Evolutionary conservation across 306 rosid genomes (phyloP).

Genomic region (Pachyrhizus erosus): DNA sequence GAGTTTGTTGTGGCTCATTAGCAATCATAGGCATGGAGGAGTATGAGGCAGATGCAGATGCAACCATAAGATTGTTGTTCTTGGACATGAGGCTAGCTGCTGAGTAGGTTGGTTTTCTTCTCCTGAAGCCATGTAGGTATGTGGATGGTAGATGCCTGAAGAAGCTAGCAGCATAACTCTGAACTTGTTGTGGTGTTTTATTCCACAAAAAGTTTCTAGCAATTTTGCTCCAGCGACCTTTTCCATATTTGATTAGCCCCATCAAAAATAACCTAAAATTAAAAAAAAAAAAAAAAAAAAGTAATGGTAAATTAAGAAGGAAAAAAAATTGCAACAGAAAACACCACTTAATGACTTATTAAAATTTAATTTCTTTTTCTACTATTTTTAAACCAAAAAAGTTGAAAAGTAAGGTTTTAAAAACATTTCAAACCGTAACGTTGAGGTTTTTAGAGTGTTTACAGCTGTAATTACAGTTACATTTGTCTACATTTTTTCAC

Average conservation of each 20-base stretch:
- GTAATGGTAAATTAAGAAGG: too few species aligned
- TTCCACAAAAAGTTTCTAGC: background rate
- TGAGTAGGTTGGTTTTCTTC: background rate
- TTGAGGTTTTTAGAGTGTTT: too few species aligned
- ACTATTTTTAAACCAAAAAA: too few species aligned
- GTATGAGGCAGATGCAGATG: background rate
- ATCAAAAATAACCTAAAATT: constrained; percentile 4
- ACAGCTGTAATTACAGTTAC: too few species aligned
- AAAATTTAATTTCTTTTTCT: too few species aligned
- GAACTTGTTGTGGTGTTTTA: constrained; percentile 31
- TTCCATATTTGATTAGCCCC: constrained; percentile 30
- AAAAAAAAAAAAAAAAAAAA: too few species aligned
- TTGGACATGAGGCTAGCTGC: background rate
- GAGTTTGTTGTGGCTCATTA: background rate
- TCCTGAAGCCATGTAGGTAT: background rate
- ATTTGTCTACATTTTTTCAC: too few species aligned
- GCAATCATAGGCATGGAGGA: background rate
- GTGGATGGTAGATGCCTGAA: background rate
- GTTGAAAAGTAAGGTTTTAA: too few species aligned
- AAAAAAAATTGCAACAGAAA: too few species aligned
- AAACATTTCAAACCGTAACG: too few species aligned
- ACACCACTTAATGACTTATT: too few species aligned
- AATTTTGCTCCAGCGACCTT: background rate
- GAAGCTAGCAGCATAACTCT: background rate
- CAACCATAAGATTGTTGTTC: background rate